A percentile compares a stretch with the other conserved stretches of the same genome.
Evolutionary conservation across 208 protist species (phyloP).

Genomic region (Trypanosoma caninum): DNA sequence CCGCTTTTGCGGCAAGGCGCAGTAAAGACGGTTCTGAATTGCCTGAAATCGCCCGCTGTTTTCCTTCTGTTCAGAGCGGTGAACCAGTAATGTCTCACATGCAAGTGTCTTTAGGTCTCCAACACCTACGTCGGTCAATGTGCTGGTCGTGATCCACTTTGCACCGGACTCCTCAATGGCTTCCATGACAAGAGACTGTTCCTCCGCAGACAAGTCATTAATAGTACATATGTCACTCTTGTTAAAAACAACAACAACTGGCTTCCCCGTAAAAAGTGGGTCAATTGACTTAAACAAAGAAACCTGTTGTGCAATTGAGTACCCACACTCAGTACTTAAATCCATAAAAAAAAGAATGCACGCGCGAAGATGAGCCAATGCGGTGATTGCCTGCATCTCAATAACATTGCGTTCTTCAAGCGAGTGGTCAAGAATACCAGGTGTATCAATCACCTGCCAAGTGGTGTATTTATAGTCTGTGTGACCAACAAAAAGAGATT

Average conservation of each 20-base stretch:
- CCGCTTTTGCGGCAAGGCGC: constrained; percentile 79
- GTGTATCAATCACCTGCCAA: constrained; percentile 99
- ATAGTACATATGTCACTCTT: constrained; percentile 98
- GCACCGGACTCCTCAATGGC: constrained; percentile 79
- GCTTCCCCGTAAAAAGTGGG: constrained; percentile 99
- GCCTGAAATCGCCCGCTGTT: constrained; percentile 88
- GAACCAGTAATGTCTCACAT: constrained; percentile 95
- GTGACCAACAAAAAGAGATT: constrained; percentile 99
- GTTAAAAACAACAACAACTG: constrained; percentile 98
- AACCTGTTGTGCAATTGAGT: constrained; percentile 97
- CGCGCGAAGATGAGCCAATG: constrained; percentile 97
- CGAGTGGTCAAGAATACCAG: constrained; percentile 99
- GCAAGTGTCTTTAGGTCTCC: constrained; percentile 90
- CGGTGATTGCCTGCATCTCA: constrained; percentile 99
- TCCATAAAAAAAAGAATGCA: constrained; percentile 99
- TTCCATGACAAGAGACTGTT: constrained; percentile 84
- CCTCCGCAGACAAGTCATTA: constrained; percentile 81
- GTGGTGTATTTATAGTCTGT: constrained; percentile 98
- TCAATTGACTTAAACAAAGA: constrained; percentile 98
- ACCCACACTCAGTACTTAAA: constrained; percentile 98
- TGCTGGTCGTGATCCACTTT: constrained; percentile 93
- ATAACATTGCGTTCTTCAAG: constrained; percentile 99
- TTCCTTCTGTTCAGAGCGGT: constrained; percentile 95
- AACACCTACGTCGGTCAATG: constrained; percentile 94
- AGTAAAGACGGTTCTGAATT: constrained; percentile 92